Evolutionary conservation across 1,284 basidiomycete species (phyloP).

Genomic region (Trichosporon sp.): DNA sequence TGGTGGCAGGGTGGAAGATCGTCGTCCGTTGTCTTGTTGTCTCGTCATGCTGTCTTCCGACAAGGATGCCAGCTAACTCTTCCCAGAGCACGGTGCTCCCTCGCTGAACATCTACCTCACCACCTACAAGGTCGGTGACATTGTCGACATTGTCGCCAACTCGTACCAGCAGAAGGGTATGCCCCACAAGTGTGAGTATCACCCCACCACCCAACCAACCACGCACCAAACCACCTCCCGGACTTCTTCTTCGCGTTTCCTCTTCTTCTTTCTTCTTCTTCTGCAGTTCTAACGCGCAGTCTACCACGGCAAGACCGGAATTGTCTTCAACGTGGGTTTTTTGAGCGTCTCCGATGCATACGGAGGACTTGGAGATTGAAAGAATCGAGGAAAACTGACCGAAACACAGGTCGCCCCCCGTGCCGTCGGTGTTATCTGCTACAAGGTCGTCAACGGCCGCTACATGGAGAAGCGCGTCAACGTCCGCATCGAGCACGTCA

Average conservation of each 20-base stretch:
- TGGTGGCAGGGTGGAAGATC: background rate
- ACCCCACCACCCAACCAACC: too few relatives aligned
- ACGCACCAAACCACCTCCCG: background rate
- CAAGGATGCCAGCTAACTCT: slow-evolving; percentile 20
- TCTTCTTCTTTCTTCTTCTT: background rate
- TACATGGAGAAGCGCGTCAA: slow-evolving; percentile 99
- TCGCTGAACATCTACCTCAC: slow-evolving; percentile 91
- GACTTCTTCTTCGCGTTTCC: background rate
- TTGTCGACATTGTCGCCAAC: slow-evolving; percentile 99
- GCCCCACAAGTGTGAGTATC: slow-evolving; percentile 82
- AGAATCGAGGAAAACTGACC: background rate
- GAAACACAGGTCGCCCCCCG: slow-evolving; percentile 68
- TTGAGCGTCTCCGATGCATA: background rate
- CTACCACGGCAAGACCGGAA: slow-evolving; percentile 73
- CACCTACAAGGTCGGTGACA: slow-evolving; percentile 93
- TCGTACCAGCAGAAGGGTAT: slow-evolving; percentile 99
- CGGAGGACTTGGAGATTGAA: background rate
- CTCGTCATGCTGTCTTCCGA: background rate
- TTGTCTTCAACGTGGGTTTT: slow-evolving; percentile 80
- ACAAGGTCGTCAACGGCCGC: slow-evolving; percentile 98
- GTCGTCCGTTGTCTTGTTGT: background rate
- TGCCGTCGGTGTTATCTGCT: slow-evolving; percentile 93
- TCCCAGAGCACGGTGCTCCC: slow-evolving; percentile 82
- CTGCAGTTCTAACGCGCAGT: slow-evolving; percentile 31
- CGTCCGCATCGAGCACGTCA: slow-evolving; percentile 96